Evolutionary conservation across 2,329 filamentous ascomycete species (phyloP).

Genomic region (Leptoxyphium fumago): DNA sequence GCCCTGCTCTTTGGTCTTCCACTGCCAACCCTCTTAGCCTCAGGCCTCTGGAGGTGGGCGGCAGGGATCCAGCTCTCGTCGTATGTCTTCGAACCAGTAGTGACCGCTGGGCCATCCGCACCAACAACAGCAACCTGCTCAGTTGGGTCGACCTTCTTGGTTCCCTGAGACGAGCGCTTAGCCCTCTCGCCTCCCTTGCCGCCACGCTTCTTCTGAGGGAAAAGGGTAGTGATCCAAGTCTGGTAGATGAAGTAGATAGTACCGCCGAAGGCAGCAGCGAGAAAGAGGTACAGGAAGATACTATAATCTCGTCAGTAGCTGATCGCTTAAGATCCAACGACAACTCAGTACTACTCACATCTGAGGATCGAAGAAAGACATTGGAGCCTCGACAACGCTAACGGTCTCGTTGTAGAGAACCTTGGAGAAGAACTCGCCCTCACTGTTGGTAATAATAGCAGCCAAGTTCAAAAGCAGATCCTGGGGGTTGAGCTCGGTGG

Average conservation of each 20-base stretch:
- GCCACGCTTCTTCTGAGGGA: constrained; percentile 61
- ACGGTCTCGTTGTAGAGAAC: constrained; percentile 70
- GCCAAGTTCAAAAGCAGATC: constrained; percentile 67
- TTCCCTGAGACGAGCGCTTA: constrained; percentile 44
- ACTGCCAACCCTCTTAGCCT: constrained; percentile 47
- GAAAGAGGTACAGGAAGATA: constrained; percentile 94
- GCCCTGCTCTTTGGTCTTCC: constrained; percentile 27
- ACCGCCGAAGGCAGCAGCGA: constrained; percentile 61
- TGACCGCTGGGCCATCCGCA: constrained; percentile 54
- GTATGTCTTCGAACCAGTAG: constrained; percentile 58
- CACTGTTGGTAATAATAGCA: constrained; percentile 54
- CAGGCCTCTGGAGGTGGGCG: constrained; percentile 75
- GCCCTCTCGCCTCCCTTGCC: constrained; percentile 51
- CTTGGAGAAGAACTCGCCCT: constrained; percentile 59
- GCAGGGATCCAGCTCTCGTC: constrained; percentile 91
- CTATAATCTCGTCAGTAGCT: constrained; percentile 31
- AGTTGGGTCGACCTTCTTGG: constrained; percentile 51
- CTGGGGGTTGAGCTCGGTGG: constrained; percentile 83
- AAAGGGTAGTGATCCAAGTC: constrained; percentile 91
- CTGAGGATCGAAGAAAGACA: constrained; percentile 85
- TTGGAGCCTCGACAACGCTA: constrained; percentile 76
- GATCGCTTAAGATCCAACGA: not conserved
- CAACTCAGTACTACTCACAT: constrained; percentile 47
- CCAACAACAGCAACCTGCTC: constrained; percentile 49
- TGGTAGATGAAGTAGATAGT: constrained; percentile 94